A percentile compares a stretch with the other conserved stretches of the same genome.
phyloP scores from a whole-genome alignment of 208 protist genomes.

The Crithidia brevicula region DNA sequence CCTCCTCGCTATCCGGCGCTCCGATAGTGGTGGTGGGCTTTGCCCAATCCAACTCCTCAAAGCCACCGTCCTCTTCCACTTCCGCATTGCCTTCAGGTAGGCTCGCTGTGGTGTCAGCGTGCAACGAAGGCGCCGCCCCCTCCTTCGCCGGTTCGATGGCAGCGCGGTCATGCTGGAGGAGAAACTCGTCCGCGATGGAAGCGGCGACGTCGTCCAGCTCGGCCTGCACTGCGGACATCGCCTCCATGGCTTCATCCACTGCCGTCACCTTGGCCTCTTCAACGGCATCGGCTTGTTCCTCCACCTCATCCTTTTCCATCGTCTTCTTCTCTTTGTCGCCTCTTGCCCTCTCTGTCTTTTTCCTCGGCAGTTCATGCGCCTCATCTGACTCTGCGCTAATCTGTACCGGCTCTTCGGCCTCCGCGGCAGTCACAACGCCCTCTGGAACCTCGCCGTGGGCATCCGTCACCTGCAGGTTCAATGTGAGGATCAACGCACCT shows the following conservation, averaged over 20 bases:
- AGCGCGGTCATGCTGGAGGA: conserved; percentile 22
- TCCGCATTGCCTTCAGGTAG: not conserved
- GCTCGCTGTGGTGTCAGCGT: too few species aligned
- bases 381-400: too few species aligned
- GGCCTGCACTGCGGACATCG: not conserved
- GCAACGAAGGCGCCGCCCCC: not conserved
- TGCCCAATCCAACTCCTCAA: conserved; percentile 13
- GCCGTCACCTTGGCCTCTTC: too few species aligned
- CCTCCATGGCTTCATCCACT: not conserved
- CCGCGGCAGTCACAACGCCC: not conserved
- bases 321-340: too few species aligned
- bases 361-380: too few species aligned
- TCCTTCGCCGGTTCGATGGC: conserved; percentile 19
- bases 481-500: conserved; percentile 27
- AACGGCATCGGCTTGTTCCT: too few species aligned
- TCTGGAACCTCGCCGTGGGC: conserved; percentile 6
- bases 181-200: conserved; percentile 30
- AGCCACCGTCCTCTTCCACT: not conserved
- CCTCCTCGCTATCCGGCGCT: not conserved
- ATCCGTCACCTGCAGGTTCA: conserved; percentile 40
- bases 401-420: not conserved
- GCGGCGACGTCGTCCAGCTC: conserved; percentile 17
- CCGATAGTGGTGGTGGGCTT: conserved; percentile 13
- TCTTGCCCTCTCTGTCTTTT: too few species aligned
- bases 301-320: too few species aligned